Base-by-base conservation (phyloP, 768 basidiomycete genomes). In the Tylopilus vinaceipallidus region DNA sequence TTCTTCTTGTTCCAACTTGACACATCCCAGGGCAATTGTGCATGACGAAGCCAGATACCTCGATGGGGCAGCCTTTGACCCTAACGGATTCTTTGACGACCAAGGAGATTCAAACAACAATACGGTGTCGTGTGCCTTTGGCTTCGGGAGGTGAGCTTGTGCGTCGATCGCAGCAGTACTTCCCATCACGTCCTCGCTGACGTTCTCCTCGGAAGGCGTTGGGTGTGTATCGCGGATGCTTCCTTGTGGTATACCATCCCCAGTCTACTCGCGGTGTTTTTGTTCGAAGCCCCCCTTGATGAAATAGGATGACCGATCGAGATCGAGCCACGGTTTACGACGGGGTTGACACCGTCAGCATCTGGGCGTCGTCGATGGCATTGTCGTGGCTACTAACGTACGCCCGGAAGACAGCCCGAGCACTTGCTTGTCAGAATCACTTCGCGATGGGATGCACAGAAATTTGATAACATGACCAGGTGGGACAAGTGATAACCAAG, bases 101-200 rank as follows among this genome's bases (percentile, higher is more conserved):
- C n/a, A 50, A 27, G 49, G 49, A 20, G 40, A 45, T 0, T 27
- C 45, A 37, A 50, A 50, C 30, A 37, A 50, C 9, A 43, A 50
- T 14, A 50, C 49, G 19, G 43, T 50, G 10, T 33, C 43, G 3
- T 50, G 12, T 29, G 27, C 27, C 27, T 29, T 29, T 29, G 27
- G 27, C 12, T 29, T 29, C 27, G 27, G 27, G 38, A 43, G 49
- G 11, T 35, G 49, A 24, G 11, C 44, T 17, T 50, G 49, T 50
- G n/a, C 29, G 42, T 50, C 36, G 22, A 3, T 24, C 9, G 3
- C 12, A 7, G 4, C 35, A 22, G 0, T 19, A n/a, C n/a, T 24
- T 13, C 26, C 20, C 14, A 17, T 7, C 6, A 38, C 30, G 13
- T 35, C 19, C 5, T 14, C n/a, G 29, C 22, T 50, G 23, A 32